A percentile compares a stretch with the other conserved stretches of the same genome.
Conservation (phyloP, 495 filamentous ascomycete genomes). For the Aspergillus mulundensis region DNA sequence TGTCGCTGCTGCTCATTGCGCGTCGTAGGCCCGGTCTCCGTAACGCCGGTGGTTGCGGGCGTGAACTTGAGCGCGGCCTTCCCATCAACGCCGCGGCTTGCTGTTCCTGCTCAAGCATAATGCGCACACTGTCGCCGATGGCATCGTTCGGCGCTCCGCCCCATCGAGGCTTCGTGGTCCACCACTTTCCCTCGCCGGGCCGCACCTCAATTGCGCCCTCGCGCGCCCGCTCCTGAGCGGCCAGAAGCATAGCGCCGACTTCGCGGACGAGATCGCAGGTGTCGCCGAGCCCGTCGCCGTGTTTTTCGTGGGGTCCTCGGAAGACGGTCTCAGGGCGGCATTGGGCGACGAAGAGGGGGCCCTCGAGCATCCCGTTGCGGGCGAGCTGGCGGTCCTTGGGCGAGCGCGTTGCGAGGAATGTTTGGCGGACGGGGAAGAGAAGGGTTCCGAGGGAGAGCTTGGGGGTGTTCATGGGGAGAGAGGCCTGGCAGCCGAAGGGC, state of each 20-base stretch:
- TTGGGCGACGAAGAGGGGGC: constrained; percentile 59
- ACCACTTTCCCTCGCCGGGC: constrained; percentile 77
- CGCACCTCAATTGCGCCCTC: constrained; percentile 61
- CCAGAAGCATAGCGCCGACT: constrained; percentile 65
- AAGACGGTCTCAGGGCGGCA: constrained; percentile 58
- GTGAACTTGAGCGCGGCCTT: constrained; percentile 46
- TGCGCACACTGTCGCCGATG: constrained; percentile 44
- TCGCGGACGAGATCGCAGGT: constrained; percentile 69
- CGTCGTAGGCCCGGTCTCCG: constrained; percentile 31
- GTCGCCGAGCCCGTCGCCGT: constrained; percentile 50
- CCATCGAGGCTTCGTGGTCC: constrained; percentile 69
- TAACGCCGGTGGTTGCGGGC: constrained; percentile 35
- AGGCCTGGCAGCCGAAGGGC: constrained; percentile 72
- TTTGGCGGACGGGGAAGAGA: constrained; percentile 49
- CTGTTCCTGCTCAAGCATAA: constrained; percentile 23
- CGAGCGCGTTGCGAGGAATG: constrained; percentile 59
- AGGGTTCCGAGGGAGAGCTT: constrained; percentile 54
- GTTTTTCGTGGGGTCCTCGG: constrained; percentile 29
- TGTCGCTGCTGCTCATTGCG: constrained; percentile 34
- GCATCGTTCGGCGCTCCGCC: constrained; percentile 67
- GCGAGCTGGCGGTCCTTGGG: constrained; percentile 66
- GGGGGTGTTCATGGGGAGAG: constrained; percentile 58
- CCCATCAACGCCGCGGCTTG: constrained; percentile 16
- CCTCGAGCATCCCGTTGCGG: constrained; percentile 69
- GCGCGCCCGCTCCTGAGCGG: constrained; percentile 78